These are phyloP conservation scores for Mucor mucedo DNA, from an alignment of 371 early-diverging fungal species.

Conservation along the genomic window DNA sequence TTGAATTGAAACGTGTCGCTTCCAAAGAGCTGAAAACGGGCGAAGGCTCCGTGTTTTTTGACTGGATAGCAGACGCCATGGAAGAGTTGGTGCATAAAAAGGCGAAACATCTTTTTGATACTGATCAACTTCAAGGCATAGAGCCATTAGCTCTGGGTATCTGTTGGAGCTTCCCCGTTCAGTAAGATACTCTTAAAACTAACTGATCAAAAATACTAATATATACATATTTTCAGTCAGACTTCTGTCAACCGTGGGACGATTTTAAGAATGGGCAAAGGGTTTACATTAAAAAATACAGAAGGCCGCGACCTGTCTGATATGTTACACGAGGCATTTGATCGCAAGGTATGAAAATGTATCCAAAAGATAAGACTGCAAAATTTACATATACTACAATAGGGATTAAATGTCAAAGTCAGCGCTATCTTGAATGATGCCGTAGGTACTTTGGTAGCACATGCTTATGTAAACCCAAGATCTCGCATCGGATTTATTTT, in stretches of 20 bases:
- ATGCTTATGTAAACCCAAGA: slow-evolving; percentile 79
- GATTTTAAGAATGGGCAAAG: slow-evolving; percentile 90
- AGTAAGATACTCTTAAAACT: slow-evolving; percentile 35
- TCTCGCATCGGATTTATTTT: slow-evolving; percentile 89
- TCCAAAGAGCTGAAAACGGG: slow-evolving; percentile 43
- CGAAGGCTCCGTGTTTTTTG: slow-evolving; percentile 75
- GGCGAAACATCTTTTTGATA: slow-evolving; percentile 38
- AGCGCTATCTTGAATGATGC: slow-evolving; percentile 90
- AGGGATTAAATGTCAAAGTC: slow-evolving; percentile 10
- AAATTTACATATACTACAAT: neutral
- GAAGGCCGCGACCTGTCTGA: slow-evolving; percentile 83
- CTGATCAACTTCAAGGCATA: slow-evolving; percentile 32
- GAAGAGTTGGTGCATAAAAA: slow-evolving; percentile 10
- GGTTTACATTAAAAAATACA: slow-evolving; percentile 74
- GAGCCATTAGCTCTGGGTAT: slow-evolving; percentile 43
- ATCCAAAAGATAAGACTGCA: neutral
- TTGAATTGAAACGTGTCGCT: slow-evolving; percentile 23
- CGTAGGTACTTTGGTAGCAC: slow-evolving; percentile 89
- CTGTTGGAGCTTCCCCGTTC: slow-evolving; percentile 56
- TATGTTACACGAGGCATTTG: slow-evolving; percentile 66
- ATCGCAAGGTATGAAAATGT: slow-evolving; percentile 74
- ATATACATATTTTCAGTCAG: slow-evolving; percentile 53
- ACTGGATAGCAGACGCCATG: slow-evolving; percentile 74
- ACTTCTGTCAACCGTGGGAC: slow-evolving; percentile 71
- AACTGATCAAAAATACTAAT: neutral